phyloP scores from a whole-genome alignment of 139 green algal species.

The Chlamydomonas asymmetrica region DNA sequence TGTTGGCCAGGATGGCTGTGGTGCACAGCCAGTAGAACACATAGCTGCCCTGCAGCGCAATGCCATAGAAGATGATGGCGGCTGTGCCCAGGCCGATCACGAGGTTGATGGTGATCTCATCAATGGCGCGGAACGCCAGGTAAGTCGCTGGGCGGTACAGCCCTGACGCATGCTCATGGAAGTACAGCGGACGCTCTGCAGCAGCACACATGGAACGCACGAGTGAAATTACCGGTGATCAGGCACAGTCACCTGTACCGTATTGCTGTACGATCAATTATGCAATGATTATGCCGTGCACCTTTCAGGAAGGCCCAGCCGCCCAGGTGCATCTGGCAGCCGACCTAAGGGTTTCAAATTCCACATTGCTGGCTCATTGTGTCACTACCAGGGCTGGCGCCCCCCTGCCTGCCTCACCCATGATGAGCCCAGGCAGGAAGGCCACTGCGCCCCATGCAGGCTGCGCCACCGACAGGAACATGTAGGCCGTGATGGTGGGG shows the following conservation, averaged over 20 bases:
- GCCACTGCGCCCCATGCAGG: slow-evolving; percentile 33
- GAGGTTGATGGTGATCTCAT: slow-evolving; percentile 56
- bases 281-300: no score
- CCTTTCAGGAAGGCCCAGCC: no score
- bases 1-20: slow-evolving; percentile 57
- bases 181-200: slow-evolving; percentile 36
- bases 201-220: no score
- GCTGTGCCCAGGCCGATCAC: slow-evolving; percentile 8
- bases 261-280: no score
- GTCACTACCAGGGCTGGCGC: no score
- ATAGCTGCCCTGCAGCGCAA: slow-evolving; percentile 60
- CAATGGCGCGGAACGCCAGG: slow-evolving; percentile 51
- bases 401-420: no score
- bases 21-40: slow-evolving; percentile 67
- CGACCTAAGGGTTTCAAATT: no score
- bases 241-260: not conserved
- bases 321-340: no score
- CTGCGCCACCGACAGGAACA: slow-evolving; percentile 34
- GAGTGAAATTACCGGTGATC: not conserved
- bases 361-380: no score
- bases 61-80: slow-evolving; percentile 57
- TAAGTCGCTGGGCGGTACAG: slow-evolving; percentile 46
- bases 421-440: slow-evolving; percentile 29
- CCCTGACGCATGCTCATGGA: slow-evolving; percentile 50
- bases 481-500: slow-evolving; percentile 21